These are phyloP conservation scores for Lanmaoa rubissima DNA, from an alignment of 768 basidiomycete genomes.

Conservation along the genomic window DNA sequence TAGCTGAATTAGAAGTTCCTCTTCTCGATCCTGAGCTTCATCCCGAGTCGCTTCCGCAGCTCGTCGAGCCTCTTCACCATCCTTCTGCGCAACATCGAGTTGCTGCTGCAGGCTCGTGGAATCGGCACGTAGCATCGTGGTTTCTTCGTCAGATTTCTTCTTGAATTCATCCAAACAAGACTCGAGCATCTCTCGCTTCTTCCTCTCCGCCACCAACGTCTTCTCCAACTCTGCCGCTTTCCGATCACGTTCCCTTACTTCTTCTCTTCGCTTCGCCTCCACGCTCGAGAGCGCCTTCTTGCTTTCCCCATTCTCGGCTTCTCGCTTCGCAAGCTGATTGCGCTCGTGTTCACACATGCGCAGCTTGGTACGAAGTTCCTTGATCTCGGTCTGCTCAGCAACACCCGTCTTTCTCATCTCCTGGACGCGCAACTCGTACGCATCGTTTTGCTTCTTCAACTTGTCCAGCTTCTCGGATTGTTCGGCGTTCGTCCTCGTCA, in stretches of 20 bases:
- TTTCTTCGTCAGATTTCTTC: conserved; percentile 42
- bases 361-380: conserved; percentile 58
- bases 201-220: conserved; percentile 46
- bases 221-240: conserved; percentile 58
- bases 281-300: conserved; percentile 48
- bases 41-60: conserved; percentile 33
- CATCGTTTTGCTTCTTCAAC: conserved; percentile 59
- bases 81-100: conserved; percentile 37
- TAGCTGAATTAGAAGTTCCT: conserved; percentile 47
- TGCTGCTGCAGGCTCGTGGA: conserved; percentile 36
- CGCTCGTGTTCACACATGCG: conserved; percentile 58
- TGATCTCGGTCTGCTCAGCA: conserved; percentile 59
- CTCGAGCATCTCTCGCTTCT: conserved; percentile 49
- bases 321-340: conserved; percentile 48
- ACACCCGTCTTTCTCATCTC: conserved; percentile 53
- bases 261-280: conserved; percentile 54
- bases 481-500: conserved; percentile 48
- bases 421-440: conserved; percentile 56
- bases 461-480: conserved; percentile 55
- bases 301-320: conserved; percentile 48
- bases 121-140: conserved; percentile 33
- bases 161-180: conserved; percentile 41
- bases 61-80: conserved; percentile 35
- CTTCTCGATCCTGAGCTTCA: conserved; percentile 39
- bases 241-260: conserved; percentile 51